Evolutionary conservation across 129 eudicot species (phyloP).

Genomic region (Chrysanthemum lavandulifolium): DNA sequence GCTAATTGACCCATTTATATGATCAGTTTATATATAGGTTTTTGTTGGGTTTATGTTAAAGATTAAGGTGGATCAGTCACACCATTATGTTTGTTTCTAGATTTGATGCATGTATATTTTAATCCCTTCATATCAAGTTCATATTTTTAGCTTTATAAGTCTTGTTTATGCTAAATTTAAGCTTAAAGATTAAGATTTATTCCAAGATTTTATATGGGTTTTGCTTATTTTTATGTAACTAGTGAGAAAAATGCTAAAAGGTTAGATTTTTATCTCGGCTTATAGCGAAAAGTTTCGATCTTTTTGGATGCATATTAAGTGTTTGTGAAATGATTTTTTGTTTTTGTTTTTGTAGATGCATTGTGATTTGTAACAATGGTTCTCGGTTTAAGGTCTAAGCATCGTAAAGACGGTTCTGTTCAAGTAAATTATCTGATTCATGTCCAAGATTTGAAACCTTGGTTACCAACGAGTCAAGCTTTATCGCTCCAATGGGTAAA

Average conservation of each 20-base stretch:
- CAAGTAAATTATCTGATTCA: constrained; percentile 72
- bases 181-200: too few relatives aligned
- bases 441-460: constrained; percentile 75
- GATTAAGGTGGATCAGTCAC: too few relatives aligned
- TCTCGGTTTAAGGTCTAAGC: constrained; percentile 78
- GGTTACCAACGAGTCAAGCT: constrained; percentile 78
- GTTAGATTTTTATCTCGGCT: too few relatives aligned
- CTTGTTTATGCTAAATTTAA: too few relatives aligned
- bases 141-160: too few relatives aligned
- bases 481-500: constrained; percentile 85
- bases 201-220: too few relatives aligned
- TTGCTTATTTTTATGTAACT: too few relatives aligned
- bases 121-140: too few relatives aligned
- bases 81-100: too few relatives aligned
- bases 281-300: too few relatives aligned
- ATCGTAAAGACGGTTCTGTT: constrained; percentile 60
- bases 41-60: background rate
- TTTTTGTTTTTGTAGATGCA: constrained; percentile 28
- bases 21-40: background rate
- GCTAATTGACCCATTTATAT: background rate
- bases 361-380: constrained; percentile 54
- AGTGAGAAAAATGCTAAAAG: too few relatives aligned
- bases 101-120: too few relatives aligned
- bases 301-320: constrained; percentile 23
- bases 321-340: constrained; percentile 41